Percentiles rank a stretch among this genome's conserved stretches.
Conservation (phyloP, 2,329 filamentous ascomycete species). For the Didymella pomorum region DNA sequence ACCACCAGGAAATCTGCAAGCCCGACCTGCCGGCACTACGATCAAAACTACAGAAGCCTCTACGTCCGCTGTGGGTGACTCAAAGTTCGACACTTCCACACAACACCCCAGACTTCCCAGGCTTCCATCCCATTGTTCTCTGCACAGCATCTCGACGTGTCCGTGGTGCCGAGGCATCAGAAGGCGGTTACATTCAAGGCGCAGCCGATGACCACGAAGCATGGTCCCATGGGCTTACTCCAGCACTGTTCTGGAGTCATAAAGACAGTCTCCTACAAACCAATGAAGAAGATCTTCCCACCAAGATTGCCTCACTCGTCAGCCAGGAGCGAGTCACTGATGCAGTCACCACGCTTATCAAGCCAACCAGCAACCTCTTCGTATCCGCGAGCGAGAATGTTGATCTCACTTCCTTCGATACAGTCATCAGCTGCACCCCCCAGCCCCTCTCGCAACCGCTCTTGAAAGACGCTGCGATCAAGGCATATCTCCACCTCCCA, state of each 20-base stretch:
- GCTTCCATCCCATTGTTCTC: constrained; percentile 78
- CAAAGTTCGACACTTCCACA: constrained; percentile 65
- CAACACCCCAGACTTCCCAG: constrained; percentile 58
- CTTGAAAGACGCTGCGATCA: constrained; percentile 37
- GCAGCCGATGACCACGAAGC: constrained; percentile 95
- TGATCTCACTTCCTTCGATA: constrained; percentile 49
- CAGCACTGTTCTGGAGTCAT: constrained; percentile 81
- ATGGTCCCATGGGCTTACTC: constrained; percentile 84
- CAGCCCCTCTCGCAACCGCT: constrained; percentile 43
- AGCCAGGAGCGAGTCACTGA: constrained; percentile 21
- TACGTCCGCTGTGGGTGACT: constrained; percentile 82
- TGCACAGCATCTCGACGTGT: constrained; percentile 84
- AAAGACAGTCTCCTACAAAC: constrained; percentile 66
- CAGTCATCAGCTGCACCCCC: constrained; percentile 56
- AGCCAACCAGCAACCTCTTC: constrained; percentile 52
- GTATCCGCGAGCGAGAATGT: constrained; percentile 51
- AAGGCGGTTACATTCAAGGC: constrained; percentile 87
- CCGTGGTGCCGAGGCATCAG: constrained; percentile 71
- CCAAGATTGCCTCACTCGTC: constrained; percentile 58
- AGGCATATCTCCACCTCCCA: constrained; percentile 64
- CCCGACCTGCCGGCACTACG: constrained; percentile 66
- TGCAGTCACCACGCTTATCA: constrained; percentile 50
- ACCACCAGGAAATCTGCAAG: constrained; percentile 61
- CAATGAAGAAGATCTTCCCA: constrained; percentile 69
- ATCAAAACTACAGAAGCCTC: constrained; percentile 70